A percentile compares a stretch with the other conserved stretches of the same genome.
Conservation (phyloP, 805 yeast genomes). For the Wickerhamia fluorescens region DNA sequence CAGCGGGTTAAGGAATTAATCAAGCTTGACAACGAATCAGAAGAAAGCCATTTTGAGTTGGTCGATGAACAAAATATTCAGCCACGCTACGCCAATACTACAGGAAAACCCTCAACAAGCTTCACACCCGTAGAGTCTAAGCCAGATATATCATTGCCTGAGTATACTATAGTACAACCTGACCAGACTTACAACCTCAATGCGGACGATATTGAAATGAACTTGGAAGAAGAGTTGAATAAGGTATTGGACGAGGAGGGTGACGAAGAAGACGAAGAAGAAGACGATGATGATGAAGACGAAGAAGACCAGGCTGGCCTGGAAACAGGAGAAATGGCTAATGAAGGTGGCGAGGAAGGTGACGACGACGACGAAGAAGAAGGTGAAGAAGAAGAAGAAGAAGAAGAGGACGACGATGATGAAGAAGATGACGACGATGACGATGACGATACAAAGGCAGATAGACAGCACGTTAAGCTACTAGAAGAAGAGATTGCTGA, state of each 20-base stretch:
- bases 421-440: conserved; percentile 44
- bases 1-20: conserved; percentile 70
- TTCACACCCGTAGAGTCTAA: conserved; percentile 13
- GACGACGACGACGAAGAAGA: conserved; percentile 51
- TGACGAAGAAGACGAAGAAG: conserved; percentile 26
- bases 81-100: conserved; percentile 13
- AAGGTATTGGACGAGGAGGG: conserved; percentile 36
- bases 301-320: conserved; percentile 18
- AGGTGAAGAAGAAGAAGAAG: conserved; percentile 52
- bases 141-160: conserved; percentile 3
- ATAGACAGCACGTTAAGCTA: conserved; percentile 53
- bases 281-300: conserved; percentile 29
- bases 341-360: conserved; percentile 41
- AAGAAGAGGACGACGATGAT: conserved; percentile 45
- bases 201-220: conserved; percentile 25
- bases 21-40: conserved; percentile 74
- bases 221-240: conserved; percentile 50
- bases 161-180: conserved; percentile 12
- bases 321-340: conserved; percentile 37
- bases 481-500: conserved; percentile 82
- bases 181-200: conserved; percentile 20
- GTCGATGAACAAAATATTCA: conserved; percentile 46
- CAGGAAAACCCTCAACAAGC: conserved; percentile 19
- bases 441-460: conserved; percentile 47
- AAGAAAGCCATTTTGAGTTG: conserved; percentile 69